Base-by-base conservation (phyloP, 2,329 filamentous ascomycete species). In the Blastomyces silverae region DNA sequence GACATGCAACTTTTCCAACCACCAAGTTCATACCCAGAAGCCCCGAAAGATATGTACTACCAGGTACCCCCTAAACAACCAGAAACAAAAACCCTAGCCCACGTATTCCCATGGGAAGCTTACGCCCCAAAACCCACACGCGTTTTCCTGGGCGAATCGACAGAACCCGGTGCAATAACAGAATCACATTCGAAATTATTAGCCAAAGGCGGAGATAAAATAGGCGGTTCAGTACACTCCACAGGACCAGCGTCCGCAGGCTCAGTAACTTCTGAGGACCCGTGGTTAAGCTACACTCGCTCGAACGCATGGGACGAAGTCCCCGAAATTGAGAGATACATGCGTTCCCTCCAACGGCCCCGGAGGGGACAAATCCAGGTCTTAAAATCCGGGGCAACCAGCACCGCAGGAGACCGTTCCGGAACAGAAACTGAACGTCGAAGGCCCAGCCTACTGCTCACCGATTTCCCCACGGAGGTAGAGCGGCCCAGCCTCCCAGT, bases 271-370 rank as follows among this genome's bases (percentile, higher is more conserved):
- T 73, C 81, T 48, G 79, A 84, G 60, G 82, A 88, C 71, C 83
- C 87, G 25, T 96, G 90, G 90, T 84, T 86, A 67, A 83, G 83
- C 58, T 96, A 89, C 74, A 81, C 85, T n/a, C 84, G 87, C 58
- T 85, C 82, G 61, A 99, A 97, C 76, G 92, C 91, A 20, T 99
- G 94, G 94, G 94, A 99, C 72, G 90, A 91, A 63, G 85, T 95
- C 62, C 90, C 90, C 15, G 89, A 91, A 69, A 99, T 99, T 71
- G 87, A 91, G 71, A 85, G 85, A 68, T 99, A 97, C 74, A 90
- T 97, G 64, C 89, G 90, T 68, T 83, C 85, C 63, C 80, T 96
- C 64, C 87, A 89, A 70, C 86, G 87, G 74, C 83, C 85, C 72
- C 83, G 82, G 64, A 82, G 80, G 66, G 81, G 75, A 62, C 81